Conservation (phyloP, 768 basidiomycete species). For the Lepiota brunneoincarnata region DNA sequence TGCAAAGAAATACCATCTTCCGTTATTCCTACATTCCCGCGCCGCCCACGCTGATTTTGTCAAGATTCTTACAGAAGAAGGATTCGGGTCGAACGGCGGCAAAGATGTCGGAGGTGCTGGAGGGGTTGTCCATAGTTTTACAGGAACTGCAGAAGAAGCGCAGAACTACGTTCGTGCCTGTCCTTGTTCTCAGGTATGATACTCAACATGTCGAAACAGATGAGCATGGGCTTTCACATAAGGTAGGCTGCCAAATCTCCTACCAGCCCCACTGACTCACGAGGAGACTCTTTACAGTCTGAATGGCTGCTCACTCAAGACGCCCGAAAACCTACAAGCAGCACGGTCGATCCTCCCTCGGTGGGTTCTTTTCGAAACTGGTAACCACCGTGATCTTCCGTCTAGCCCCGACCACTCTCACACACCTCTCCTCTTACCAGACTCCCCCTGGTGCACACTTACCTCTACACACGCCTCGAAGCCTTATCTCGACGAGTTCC, state of each 20-base stretch:
- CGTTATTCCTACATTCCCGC: constrained; percentile 79
- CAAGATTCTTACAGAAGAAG: constrained; percentile 58
- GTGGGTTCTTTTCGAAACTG: constrained; percentile 71
- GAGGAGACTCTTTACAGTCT: constrained; percentile 33
- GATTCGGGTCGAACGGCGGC: constrained; percentile 59
- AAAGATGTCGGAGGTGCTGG: constrained; percentile 53
- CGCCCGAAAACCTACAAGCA: constrained; percentile 56
- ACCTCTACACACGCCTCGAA: constrained; percentile 65
- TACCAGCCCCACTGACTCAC: background rate
- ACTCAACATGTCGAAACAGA: constrained; percentile 33
- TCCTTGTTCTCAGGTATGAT: background rate
- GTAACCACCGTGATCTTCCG: constrained; percentile 28
- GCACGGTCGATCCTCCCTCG: constrained; percentile 56
- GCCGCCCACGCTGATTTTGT: constrained; percentile 74
- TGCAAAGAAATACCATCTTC: constrained; percentile 69
- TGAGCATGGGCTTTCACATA: constrained; percentile 71
- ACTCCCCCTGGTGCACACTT: constrained; percentile 74
- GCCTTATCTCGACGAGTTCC: constrained; percentile 44
- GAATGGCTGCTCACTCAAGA: constrained; percentile 80
- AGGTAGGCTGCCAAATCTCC: constrained; percentile 29
- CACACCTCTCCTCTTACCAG: constrained; percentile 26
- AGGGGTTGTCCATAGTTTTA: constrained; percentile 85
- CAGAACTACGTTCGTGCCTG: constrained; percentile 38
- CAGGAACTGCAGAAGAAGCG: constrained; percentile 62
- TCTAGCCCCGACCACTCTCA: background rate